phyloP scores from a whole-genome alignment of 2,329 filamentous ascomycete genomes.

The Botrytis sinoallii region DNA sequence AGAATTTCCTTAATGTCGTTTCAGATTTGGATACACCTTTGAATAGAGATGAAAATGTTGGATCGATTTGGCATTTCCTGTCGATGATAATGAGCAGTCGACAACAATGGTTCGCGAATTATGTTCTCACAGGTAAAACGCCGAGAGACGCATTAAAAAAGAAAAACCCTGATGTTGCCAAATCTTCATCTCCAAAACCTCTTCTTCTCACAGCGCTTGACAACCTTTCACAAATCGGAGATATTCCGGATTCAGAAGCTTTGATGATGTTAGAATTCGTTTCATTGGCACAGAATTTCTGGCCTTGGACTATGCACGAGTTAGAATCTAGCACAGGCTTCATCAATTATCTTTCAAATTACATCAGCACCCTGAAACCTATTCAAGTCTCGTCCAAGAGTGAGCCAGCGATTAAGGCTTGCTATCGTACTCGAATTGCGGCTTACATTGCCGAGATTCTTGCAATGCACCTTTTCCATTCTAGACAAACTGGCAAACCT shows the following conservation, averaged over 20 bases:
- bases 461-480: conserved; percentile 85
- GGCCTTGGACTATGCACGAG: conserved; percentile 88
- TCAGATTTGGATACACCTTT: conserved; percentile 75
- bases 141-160: conserved; percentile 70
- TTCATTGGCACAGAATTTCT: conserved; percentile 84
- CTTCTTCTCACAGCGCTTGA: conserved; percentile 73
- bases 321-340: conserved; percentile 72
- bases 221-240: conserved; percentile 62
- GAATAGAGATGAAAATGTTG: conserved; percentile 59
- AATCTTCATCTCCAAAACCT: conserved; percentile 51
- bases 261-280: conserved; percentile 83
- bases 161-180: conserved; percentile 41
- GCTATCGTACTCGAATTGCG: conserved; percentile 67
- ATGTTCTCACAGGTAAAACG: conserved; percentile 82
- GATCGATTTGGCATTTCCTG: conserved; percentile 78
- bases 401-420: conserved; percentile 45
- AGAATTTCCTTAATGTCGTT: conserved; percentile 77
- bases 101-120: conserved; percentile 95
- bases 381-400: conserved; percentile 52
- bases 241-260: conserved; percentile 62
- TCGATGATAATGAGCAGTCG: conserved; percentile 82
- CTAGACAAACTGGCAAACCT: conserved; percentile 70
- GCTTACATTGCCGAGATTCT: conserved; percentile 83
- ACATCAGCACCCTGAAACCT: conserved; percentile 58
- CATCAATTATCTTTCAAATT: conserved; percentile 67